These are phyloP conservation scores for Schizopora paradoxa DNA, from an alignment of 1,284 basidiomycete genomes.

Conservation along the genomic window DNA sequence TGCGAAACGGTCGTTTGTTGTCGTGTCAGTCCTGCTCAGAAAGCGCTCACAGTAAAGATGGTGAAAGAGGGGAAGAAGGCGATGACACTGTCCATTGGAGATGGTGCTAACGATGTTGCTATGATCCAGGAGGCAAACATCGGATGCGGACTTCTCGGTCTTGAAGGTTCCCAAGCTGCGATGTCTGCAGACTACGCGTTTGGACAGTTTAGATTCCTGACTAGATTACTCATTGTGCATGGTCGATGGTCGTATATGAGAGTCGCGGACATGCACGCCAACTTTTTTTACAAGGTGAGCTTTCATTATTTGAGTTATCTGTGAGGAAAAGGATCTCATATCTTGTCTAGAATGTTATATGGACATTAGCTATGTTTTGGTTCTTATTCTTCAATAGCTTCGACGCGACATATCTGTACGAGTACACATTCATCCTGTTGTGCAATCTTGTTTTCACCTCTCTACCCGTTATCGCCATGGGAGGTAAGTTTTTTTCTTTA, in stretches of 20 bases:
- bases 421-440: constrained; percentile 90
- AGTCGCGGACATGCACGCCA: constrained; percentile 94
- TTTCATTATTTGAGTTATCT: not conserved
- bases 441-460: constrained; percentile 95
- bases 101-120: constrained; percentile 93
- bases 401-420: constrained; percentile 92
- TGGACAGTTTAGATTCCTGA: constrained; percentile 94
- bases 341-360: constrained; percentile 71
- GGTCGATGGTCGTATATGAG: constrained; percentile 96
- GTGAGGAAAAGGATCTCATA: constrained; percentile 9
- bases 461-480: constrained; percentile 85
- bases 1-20: constrained; percentile 98
- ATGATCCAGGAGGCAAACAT: constrained; percentile 99
- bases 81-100: constrained; percentile 96
- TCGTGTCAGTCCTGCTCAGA: constrained; percentile 94
- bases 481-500: constrained; percentile 47
- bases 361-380: constrained; percentile 94
- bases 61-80: constrained; percentile 94
- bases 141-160: constrained; percentile 89
- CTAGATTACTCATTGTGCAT: constrained; percentile 89
- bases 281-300: constrained; percentile 94
- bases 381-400: constrained; percentile 91
- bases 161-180: constrained; percentile 96
- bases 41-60: constrained; percentile 93
- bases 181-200: constrained; percentile 99